Conservation (phyloP, 768 basidiomycete species). For the Leccinum boreale region DNA sequence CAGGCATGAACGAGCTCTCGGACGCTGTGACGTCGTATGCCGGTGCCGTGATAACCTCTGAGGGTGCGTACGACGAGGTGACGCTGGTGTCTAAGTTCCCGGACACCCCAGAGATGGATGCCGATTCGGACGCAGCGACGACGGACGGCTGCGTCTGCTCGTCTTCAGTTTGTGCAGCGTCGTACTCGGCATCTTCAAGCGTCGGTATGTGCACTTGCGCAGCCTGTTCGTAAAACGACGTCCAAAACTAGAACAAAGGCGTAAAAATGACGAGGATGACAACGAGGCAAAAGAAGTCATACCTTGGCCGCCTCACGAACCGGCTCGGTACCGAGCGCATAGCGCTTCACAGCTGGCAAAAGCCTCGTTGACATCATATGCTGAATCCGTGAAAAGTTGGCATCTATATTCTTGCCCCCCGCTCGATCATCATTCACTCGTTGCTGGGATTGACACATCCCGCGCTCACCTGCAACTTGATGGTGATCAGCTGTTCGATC, state of each 20-base stretch:
- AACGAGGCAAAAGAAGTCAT: not conserved
- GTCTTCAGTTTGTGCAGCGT: conserved; percentile 44
- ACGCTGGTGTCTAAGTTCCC: not conserved
- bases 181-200: conserved; percentile 67
- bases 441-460: not conserved
- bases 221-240: conserved; percentile 91
- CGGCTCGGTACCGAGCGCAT: conserved; percentile 82
- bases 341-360: conserved; percentile 86
- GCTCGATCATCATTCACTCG: conserved; percentile 8
- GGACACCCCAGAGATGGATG: conserved; percentile 5
- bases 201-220: conserved; percentile 83
- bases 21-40: conserved; percentile 44
- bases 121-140: conserved; percentile 13
- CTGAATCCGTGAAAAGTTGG: conserved; percentile 89
- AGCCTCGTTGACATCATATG: conserved; percentile 76
- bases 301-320: conserved; percentile 91
- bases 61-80: conserved; percentile 13
- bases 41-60: not conserved
- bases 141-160: conserved; percentile 37
- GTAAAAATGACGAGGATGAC: not conserved
- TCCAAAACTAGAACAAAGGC: conserved; percentile 73
- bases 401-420: conserved; percentile 73
- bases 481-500: conserved; percentile 92
- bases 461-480: conserved; percentile 73
- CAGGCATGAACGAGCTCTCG: conserved; percentile 72